Evolutionary conservation across 495 filamentous ascomycete species (phyloP), one percentile per base, ranked within the genome.

Genomic region (Thozetella sp.): DNA sequence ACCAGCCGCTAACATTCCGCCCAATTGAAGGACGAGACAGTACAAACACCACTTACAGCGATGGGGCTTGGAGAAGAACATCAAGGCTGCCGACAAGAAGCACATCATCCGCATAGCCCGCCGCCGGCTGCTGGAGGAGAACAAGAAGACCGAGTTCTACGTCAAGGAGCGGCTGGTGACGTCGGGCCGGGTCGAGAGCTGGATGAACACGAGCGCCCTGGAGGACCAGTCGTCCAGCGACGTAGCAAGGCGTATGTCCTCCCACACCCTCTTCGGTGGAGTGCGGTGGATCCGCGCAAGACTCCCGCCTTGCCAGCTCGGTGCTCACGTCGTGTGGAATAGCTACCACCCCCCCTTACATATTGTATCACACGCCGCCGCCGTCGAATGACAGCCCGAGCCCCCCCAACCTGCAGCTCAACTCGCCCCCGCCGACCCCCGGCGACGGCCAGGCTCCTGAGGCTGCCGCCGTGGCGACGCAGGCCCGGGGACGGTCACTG

Each of bases 81-180:
- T 48, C 43, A 48, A 48, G 43, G 43, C 43, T 48, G 43, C n/a
- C n/a, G 43, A 48, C 43, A 48, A 48, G 43, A 48, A n/a, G 43
- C 43, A 48, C 43, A 48, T 48, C n/a, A 48, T 48, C n/a, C 43
- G 43, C 43, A 48, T 48, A 10, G 43, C 43, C 43, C 43, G 43
- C 43, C 43, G 43, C 9, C 43, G 43, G 4, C 43, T 48, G 9
- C n/a, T 48, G 43, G 43, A 48, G 43, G 43, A 48, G n/a, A 11
- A 19, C 43, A 11, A 48, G n/a, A 48, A 48, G 43, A 48, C 43
- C 43, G 43, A 48, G 43, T 48, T 48, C 43, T 48, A 48, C 43
- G 43, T 48, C 43, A 48, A 48, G 43, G 43, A 48, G 43, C 43
- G 43, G 3, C 20, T 48, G 43, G 43, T 48, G 43, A 48, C 43